Evolutionary conservation across 2,329 filamentous ascomycete genomes (phyloP).

Genomic region (Aspergillus sp.): DNA sequence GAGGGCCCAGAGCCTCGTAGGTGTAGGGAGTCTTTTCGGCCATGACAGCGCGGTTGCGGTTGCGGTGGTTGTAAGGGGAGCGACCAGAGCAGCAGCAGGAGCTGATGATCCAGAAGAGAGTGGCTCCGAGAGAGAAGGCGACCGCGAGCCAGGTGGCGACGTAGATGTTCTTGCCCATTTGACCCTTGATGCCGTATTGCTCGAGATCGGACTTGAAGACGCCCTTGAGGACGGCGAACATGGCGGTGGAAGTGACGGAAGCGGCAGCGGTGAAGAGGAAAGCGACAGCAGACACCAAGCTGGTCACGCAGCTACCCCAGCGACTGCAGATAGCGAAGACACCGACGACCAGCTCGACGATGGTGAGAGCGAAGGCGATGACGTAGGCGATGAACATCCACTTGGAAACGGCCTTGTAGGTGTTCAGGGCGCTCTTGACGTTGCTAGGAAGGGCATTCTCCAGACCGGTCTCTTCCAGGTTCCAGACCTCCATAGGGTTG

Average conservation of each 20-base stretch:
- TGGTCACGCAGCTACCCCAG: constrained; percentile 78
- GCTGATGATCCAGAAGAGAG: constrained; percentile 88
- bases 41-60: constrained; percentile 44
- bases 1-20: constrained; percentile 56
- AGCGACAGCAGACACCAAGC: constrained; percentile 68
- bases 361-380: constrained; percentile 69
- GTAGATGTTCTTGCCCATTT: constrained; percentile 70
- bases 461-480: constrained; percentile 57
- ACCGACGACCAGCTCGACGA: constrained; percentile 72
- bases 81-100: constrained; percentile 86
- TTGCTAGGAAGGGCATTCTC: constrained; percentile 68
- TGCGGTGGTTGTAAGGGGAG: constrained; percentile 49
- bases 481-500: constrained; percentile 67
- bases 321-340: constrained; percentile 81
- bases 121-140: constrained; percentile 72
- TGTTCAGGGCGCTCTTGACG: constrained; percentile 66
- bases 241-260: constrained; percentile 72
- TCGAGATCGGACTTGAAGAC: constrained; percentile 67
- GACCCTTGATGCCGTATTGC: constrained; percentile 68
- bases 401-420: constrained; percentile 72
- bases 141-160: constrained; percentile 76
- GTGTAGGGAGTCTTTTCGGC: constrained; percentile 64
- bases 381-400: constrained; percentile 85
- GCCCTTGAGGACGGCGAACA: constrained; percentile 69
- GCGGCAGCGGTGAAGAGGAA: constrained; percentile 63